Base-by-base conservation (phyloP, 164 flowering plant genomes). In the Magnolia changhungtana region DNA sequence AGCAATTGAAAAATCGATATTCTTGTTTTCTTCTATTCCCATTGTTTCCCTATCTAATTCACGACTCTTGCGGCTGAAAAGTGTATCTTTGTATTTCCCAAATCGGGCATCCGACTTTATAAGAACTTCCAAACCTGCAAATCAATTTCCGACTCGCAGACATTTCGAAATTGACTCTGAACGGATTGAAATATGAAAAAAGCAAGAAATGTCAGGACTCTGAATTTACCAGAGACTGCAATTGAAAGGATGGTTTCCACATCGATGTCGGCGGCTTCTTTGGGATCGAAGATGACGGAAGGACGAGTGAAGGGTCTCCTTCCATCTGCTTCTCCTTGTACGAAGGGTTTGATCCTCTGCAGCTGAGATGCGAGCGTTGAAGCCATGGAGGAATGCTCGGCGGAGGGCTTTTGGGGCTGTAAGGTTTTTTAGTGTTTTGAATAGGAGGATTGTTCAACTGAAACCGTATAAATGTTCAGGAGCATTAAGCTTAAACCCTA, bases 191-290 rank as follows among this genome's bases (percentile, higher is more conserved):
- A 67, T 24, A 29, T 8, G 11, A 11, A 29, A 29, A 29, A 11
- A 2, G n/a, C 19, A 29, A 24, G 70, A 24, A 72, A 9, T 31
- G 50, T 8, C 21, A 3, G 31, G 50, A 66, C 50, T n/a, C 20
- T 58, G 49, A 9, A 11, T 8, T 50, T 75, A 93, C 98, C 98
- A 27, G 93, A 78, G 4, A 84, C 75, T 1, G 95, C 93, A 23
- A 89, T 84, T 77, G 63, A 70, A 77, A 83, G 75, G 8, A 96
- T 78, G 9, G 98, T 81, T 20, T 94, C 94, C 31, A 89, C 72
- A 74, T 90, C 98, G 51, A 89, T 78, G 72, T 96, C 99, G 10
- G 99, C 97, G 1, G 99, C 99, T 63, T 88, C 87, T 83, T 88
- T 94, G 9, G 98, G 89, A 50, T 85, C 85, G 77, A 81, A 96